Percentiles rank a stretch among this genome's conserved stretches.
Evolutionary conservation across 108 stramenopile species (phyloP).

Genomic region (Nannochloropsis salina): DNA sequence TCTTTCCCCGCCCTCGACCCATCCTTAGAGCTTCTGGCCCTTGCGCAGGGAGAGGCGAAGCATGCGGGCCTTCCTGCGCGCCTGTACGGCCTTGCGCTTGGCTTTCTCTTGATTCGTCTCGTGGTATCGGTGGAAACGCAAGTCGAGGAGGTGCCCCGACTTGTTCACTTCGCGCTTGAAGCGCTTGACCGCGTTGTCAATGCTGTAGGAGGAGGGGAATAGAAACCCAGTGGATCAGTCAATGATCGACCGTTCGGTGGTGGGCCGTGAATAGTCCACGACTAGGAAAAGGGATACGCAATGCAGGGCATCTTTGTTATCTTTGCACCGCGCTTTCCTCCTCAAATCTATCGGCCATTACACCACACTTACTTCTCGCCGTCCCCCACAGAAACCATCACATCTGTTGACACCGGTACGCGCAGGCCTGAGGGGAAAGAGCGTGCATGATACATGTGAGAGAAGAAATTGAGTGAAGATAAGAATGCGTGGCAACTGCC

Average conservation of each 20-base stretch:
- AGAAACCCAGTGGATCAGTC: too few species aligned
- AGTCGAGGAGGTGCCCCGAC: constrained; percentile 77
- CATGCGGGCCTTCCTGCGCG: constrained; percentile 56
- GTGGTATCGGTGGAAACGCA: constrained; percentile 74
- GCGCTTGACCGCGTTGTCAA: constrained; percentile 25
- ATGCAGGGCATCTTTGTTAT: not conserved
- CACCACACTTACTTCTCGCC: not conserved
- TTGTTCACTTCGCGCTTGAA: constrained; percentile 56
- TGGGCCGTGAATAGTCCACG: too few species aligned
- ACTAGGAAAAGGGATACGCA: not conserved
- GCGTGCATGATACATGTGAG: too few species aligned
- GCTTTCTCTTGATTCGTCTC: constrained; percentile 76
- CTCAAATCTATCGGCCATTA: too few species aligned
- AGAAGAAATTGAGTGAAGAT: too few species aligned
- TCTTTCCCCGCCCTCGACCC: too few species aligned
- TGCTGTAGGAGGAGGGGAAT: not conserved
- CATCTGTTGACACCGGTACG: not conserved
- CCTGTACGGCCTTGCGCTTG: constrained; percentile 83
- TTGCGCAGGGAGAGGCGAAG: not conserved
- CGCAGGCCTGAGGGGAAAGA: not conserved
- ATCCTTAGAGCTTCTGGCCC: not conserved
- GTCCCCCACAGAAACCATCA: not conserved
- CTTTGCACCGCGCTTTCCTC: too few species aligned
- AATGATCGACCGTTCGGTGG: too few species aligned
- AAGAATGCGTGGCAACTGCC: too few species aligned